phyloP scores from a whole-genome alignment of 371 early-diverging fungal genomes.

The Mucor ambiguus region DNA sequence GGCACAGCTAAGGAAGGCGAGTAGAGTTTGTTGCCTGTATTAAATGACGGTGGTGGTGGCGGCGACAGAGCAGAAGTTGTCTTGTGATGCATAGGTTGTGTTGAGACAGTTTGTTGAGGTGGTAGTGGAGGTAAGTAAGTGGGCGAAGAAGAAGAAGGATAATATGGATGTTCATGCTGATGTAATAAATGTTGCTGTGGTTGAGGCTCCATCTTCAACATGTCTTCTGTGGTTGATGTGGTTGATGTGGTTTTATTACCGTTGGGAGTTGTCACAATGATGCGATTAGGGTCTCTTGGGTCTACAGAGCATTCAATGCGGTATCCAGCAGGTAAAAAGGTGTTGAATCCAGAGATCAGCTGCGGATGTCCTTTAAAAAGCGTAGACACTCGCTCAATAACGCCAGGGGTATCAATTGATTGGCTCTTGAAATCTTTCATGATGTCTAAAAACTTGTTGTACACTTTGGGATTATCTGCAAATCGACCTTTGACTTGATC shows the following conservation, averaged over 20 bases:
- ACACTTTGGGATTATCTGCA: constrained; percentile 88
- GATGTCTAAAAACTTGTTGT: constrained; percentile 97
- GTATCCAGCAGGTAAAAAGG: constrained; percentile 98
- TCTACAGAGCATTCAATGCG: constrained; percentile 87
- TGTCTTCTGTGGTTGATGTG: constrained; percentile 7
- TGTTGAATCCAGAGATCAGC: constrained; percentile 98
- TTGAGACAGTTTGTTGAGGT: background rate
- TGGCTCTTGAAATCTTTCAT: constrained; percentile 99
- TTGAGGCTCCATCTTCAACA: constrained; percentile 8
- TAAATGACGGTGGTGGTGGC: background rate
- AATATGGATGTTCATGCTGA: background rate
- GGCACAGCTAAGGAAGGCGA: background rate
- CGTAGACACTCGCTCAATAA: constrained; percentile 94
- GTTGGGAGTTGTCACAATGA: constrained; percentile 89
- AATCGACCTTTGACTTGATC: constrained; percentile 97
- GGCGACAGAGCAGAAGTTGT: background rate
- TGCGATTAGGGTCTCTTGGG: constrained; percentile 69
- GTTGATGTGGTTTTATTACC: constrained; percentile 38
- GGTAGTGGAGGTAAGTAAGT: background rate
- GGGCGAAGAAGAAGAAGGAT: background rate
- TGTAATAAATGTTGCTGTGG: background rate
- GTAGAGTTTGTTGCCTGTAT: background rate
- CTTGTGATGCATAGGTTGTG: background rate
- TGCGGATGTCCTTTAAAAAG: constrained; percentile 94
- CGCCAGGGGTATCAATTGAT: constrained; percentile 97